Evolutionary conservation across 805 yeast species (phyloP).

Genomic region (Saccharomycopsis sp.): DNA sequence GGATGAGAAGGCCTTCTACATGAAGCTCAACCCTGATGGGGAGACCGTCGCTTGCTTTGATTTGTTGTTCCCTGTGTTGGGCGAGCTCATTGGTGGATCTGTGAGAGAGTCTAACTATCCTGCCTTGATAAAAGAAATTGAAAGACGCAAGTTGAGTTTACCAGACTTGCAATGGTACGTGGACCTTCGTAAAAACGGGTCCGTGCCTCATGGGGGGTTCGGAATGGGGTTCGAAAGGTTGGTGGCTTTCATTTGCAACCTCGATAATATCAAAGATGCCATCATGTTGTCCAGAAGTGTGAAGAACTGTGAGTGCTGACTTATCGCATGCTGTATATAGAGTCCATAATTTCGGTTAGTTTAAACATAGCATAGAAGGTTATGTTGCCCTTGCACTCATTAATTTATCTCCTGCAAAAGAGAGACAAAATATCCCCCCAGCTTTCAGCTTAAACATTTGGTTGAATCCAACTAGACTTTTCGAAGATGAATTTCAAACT

Average conservation of each 20-base stretch:
- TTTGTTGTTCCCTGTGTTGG: conserved; percentile 79
- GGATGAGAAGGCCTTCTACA: conserved; percentile 79
- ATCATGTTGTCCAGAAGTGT: conserved; percentile 80
- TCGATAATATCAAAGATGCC: conserved; percentile 78
- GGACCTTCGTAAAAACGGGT: conserved; percentile 63
- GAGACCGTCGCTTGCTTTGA: conserved; percentile 86
- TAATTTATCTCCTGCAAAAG: no score
- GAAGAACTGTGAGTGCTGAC: conserved; percentile 38
- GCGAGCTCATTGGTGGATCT: conserved; percentile 93
- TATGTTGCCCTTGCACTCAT: no score
- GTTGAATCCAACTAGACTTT: not conserved
- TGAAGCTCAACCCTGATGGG: conserved; percentile 47
- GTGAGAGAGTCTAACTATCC: conserved; percentile 66
- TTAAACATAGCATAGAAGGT: no score
- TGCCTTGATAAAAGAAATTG: conserved; percentile 41
- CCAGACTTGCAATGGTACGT: conserved; percentile 73
- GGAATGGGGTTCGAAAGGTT: conserved; percentile 93
- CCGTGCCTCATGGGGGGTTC: conserved; percentile 93
- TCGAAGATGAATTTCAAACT: not conserved
- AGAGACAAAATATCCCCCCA: no score
- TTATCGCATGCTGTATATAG: no score
- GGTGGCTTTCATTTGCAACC: conserved; percentile 59
- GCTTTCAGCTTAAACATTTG: no score
- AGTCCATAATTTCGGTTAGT: no score
- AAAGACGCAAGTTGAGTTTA: conserved; percentile 44